Evolutionary conservation across 352 stramenopile genomes (phyloP), one percentile per base, ranked within the genome.

Genomic region (Vaucheria bursata): DNA sequence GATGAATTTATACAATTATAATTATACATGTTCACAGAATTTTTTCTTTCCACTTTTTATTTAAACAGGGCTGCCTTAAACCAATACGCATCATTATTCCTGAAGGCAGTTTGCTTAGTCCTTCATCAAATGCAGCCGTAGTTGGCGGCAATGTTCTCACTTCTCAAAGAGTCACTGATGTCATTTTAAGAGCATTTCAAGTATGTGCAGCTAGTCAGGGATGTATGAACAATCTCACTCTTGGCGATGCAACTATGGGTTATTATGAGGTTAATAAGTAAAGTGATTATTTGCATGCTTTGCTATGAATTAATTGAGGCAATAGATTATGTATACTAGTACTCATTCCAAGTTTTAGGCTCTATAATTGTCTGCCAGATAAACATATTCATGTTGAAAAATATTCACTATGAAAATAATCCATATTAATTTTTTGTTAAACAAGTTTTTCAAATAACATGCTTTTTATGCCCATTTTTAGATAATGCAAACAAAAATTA

Each of bases 161-260:
- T 18, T 97, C 92, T 39, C 95, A 99, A 85, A 90, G 95, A 39
- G 92, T 99, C 49, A 97, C 96, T 0, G 96, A 99, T 88, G 95
- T 99, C 68, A 96, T 99, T 35, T 87, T 99, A 53, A 91, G 92
- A 78, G 94, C 95, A 0, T 99, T 99, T 84, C 89, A 88, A 35
- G 95, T 94, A 7, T 97, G 92, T 81, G 95, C 96, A 1, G 95
- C 94, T 0, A 98, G 92, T 40, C 81, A 85, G 71, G 96, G 96
- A 0, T 99, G 95, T 84, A 99, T 99, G 96, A 99, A 99, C 87
- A 99, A 99, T 85, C 88, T 99, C 32, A 99, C 93, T 25, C 99
- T 99, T 87, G 96, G 96, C 34, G 95, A 97, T 80, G 88, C 94
- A 8, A 89, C 86, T 32, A 85, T 96, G 32, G 91, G 91, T 8